A percentile compares a stretch with the other conserved stretches of the same genome.
Evolutionary conservation across 345 rosid species (phyloP).

Genomic region (Mangifera indica): DNA sequence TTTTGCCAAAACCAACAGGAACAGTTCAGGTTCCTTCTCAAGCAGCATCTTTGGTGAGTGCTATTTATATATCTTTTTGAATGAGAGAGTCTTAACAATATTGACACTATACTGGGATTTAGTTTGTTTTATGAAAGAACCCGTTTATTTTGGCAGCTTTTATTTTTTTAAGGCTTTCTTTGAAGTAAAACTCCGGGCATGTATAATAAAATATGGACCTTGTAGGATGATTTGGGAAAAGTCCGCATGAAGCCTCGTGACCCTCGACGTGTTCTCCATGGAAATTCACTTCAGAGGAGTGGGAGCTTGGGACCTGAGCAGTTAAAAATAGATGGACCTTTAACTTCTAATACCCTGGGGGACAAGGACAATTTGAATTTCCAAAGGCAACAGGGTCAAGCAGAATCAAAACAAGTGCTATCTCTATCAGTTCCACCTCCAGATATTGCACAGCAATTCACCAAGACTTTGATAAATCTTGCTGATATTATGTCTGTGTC

Average conservation of each 20-base stretch:
- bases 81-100: not conserved
- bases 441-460: conserved; percentile 62
- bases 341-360: conserved; percentile 28
- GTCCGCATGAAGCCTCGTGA: conserved; percentile 97
- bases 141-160: not conserved
- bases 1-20: conserved; percentile 48
- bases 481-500: conserved; percentile 60
- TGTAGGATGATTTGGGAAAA: conserved; percentile 69
- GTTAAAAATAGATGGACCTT: conserved; percentile 40
- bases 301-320: conserved; percentile 52
- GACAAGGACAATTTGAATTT: conserved; percentile 33
- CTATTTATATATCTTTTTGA: conserved; percentile 17
- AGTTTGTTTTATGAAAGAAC: not conserved
- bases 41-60: conserved; percentile 43
- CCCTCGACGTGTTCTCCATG: conserved; percentile 88
- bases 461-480: conserved; percentile 63
- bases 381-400: conserved; percentile 38
- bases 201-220: not conserved
- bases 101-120: not conserved
- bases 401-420: conserved; percentile 35
- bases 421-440: conserved; percentile 42
- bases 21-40: conserved; percentile 44
- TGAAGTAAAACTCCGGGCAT: not conserved
- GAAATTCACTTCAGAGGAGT: conserved; percentile 50
- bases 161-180: not conserved